Base-by-base conservation (phyloP, 2,329 filamentous ascomycete species). In the Alternaria novae-zelandiae region DNA sequence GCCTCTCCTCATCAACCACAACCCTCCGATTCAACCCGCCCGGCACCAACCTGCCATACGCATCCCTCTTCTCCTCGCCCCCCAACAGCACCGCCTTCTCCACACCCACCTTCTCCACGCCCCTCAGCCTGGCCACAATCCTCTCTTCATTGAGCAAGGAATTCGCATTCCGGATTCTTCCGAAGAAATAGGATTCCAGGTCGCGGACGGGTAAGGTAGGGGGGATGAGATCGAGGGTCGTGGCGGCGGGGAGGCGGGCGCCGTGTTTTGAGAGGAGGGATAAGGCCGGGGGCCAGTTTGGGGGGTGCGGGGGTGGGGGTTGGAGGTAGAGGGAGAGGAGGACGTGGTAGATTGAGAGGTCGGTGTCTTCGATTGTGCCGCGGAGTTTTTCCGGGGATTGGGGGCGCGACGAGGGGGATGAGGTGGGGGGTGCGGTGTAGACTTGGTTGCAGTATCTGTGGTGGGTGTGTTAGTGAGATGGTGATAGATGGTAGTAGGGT, bases 241-340 rank as follows among this genome's bases (percentile, higher is more conserved):
- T 95, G 5, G 89, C 88, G 0, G 96, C 94, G 0, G 96, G 95
- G 6, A 99, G 87, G 11, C 96, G 91, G 11, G 95, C 93, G 51
- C 96, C 96, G 76, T 99, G 96, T 71, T 92, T 92, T 46, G 92
- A 94, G n/a, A 99, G 88, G 17, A 99, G 87, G 30, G 91, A 88
- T 6, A 99, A 86, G 0, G 96, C 96, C 1, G 95, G 93, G 2
- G 86, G 86, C 76, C 94, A 91, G 68, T 91, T 91, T 9, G 90
- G 87, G 62, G 88, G 81, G 72, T 96, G 86, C 0, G 91, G 90
- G 10, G 89, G 83, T 2, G 92, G 90, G 1, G 96, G 96, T 2
- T 89, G 89, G 4, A 99, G 87, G 78, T 98, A 99, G 3, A 99
- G 87, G 2, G 93, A 92, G 10, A 99, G 87, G 4, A 99, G 87